Base-by-base conservation (phyloP, 2,329 filamentous ascomycete species). In the Corinectria fuckeliana region DNA sequence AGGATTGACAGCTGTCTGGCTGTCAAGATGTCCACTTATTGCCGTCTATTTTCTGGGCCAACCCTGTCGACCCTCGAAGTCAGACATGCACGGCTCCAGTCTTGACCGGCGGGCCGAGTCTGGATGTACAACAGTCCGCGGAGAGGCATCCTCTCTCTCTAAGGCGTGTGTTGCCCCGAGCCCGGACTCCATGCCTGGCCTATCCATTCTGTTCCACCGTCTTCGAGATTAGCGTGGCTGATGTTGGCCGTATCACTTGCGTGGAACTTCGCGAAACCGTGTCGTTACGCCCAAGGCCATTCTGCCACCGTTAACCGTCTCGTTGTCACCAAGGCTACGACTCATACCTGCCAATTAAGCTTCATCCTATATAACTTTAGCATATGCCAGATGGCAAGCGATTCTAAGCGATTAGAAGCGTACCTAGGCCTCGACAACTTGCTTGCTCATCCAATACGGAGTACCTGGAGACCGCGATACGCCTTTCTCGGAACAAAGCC, bases 41-140 rank as follows among this genome's bases (percentile, higher is more conserved):
- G 47, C 39, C 38, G 50, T 20, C 26, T 49, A 3, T 28, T 30
- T 34, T 38, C 50, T 51, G 67, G 66, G 64, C 59, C 56, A 65
- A 62, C 56, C 59, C 59, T 69, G 67, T 64, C 64, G 63, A 59
- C 58, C 41, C 64, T 70, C 68, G 68, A 70, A 69, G 63, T 68
- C 67, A 66, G 68, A 69, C 68, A 67, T 66, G 54, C 60, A 60
- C 60, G 56, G 60, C 61, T 58, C 61, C 56, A 52, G 60, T 61
- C 56, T 61, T 64, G 64, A 61, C 59, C 63, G 52, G 64, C 69
- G 67, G 69, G 64, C 69, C 69, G 69, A 71, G 69, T 70, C 69
- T 66, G 64, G 56, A 55, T 59, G 66, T 67, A 50, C 64, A 62
- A 67, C 67, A 38, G 34, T 47, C 56, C 30, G 21, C 53, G 57